Base-by-base conservation (phyloP, 441 rosid genomes). In the Pelargonium citronellum region DNA sequence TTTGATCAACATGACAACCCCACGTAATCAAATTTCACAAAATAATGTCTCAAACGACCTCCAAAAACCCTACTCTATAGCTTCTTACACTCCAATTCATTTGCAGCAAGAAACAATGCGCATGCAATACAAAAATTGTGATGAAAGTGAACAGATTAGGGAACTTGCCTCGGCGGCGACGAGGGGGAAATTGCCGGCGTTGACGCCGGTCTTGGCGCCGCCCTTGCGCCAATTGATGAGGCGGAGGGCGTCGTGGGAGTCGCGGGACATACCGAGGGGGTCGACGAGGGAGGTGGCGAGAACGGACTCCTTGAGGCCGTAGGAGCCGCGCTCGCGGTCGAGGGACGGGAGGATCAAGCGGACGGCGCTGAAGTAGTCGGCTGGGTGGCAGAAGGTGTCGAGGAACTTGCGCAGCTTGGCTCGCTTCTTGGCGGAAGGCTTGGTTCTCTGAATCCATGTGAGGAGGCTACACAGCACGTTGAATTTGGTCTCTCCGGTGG, bases 141-240 rank as follows among this genome's bases (percentile, higher is more conserved):
- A 27, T 27, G 3, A 27, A 27, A 27, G 30, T 27, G 3, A 27
- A 27, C 30, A 27, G 3, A 27, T 27, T 27, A 27, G 30, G 30
- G 64, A 68, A 20, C 43, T 53, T 64, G 89, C 91, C 89, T 94
- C 95, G 15, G 86, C 73, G 12, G 97, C 95, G n/a, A 94, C 92
- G 4, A 91, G 77, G 0, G 97, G 74, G 64, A 91, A 91, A 67
- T 90, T 90, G 20, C 99, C 96, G 49, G 97, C 97, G 75, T 87
- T 89, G 55, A 81, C 82, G 10, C 96, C 96, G 55, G 87, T 82
- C 44, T 77, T 87, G 30, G 96, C 83, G 34, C 94, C 97, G 0
- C 95, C 97, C 24, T 89, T 92, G 5, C 97, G 99, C 99, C 99
- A 94, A 81, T 94, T 91, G 79, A 90, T 78, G 70, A 91, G 96